phyloP scores from a whole-genome alignment of 2,329 filamentous ascomycete species.

The Orbilia brochopaga region DNA sequence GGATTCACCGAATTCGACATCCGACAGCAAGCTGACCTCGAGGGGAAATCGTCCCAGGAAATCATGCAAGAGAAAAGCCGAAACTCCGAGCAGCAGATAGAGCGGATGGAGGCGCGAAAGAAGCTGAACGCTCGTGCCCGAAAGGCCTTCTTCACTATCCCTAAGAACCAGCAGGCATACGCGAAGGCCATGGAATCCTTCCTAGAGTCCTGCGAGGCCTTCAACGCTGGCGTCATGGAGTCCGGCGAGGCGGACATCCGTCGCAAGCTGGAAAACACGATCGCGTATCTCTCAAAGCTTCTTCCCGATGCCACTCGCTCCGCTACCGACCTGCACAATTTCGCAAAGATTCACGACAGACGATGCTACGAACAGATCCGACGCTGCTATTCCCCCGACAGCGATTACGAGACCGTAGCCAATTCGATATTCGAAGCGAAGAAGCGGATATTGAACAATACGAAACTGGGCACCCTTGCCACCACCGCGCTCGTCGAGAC shows the following conservation, averaged over 20 bases:
- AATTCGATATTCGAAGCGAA: conserved; percentile 89
- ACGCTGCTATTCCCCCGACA: conserved; percentile 81
- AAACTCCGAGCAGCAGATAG: conserved; percentile 63
- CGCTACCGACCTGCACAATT: conserved; percentile 80
- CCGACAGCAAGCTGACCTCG: conserved; percentile 37
- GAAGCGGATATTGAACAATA: conserved; percentile 75
- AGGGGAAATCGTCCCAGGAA: conserved; percentile 34
- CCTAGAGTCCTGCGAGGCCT: conserved; percentile 82
- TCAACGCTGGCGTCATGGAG: conserved; percentile 83
- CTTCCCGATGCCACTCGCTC: conserved; percentile 73
- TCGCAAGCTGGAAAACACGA: conserved; percentile 72
- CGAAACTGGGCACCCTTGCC: conserved; percentile 58
- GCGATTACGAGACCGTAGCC: conserved; percentile 88
- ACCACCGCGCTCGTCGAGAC: conserved; percentile 70
- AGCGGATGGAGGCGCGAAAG: conserved; percentile 59
- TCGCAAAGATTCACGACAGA: conserved; percentile 88
- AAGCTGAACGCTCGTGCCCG: conserved; percentile 78
- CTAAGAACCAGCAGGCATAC: conserved; percentile 76
- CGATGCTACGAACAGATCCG: conserved; percentile 87
- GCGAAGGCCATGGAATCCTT: conserved; percentile 77
- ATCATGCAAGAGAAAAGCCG: conserved; percentile 55
- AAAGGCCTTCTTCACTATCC: conserved; percentile 85
- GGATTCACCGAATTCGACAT: conserved; percentile 38
- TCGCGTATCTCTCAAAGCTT: conserved; percentile 75
- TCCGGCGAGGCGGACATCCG: conserved; percentile 72